Percentiles rank a stretch among this genome's conserved stretches.
phyloP scores from a whole-genome alignment of 2,329 filamentous ascomycete species.

The Madurella mycetomatis region DNA sequence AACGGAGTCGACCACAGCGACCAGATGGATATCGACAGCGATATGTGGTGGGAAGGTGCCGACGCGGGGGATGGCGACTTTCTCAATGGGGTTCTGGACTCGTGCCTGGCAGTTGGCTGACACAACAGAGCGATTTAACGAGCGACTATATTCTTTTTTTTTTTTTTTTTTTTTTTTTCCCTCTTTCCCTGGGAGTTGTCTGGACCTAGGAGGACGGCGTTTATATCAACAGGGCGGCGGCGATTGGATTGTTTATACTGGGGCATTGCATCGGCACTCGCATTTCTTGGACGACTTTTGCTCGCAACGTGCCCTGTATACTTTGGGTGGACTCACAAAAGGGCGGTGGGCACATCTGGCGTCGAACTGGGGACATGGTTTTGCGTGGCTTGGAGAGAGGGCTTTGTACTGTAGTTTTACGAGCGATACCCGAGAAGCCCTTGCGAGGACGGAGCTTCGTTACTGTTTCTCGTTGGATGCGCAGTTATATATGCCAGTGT shows the following conservation, averaged over 20 bases:
- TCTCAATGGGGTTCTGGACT: conserved; percentile 55
- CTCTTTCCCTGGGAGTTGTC: conserved; percentile 3
- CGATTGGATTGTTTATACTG: conserved; percentile 9
- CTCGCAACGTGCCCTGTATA: conserved; percentile 14
- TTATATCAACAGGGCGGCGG: conserved; percentile 3
- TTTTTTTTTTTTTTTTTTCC: background rate
- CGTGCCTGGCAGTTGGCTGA: conserved; percentile 43
- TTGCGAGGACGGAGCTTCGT: conserved; percentile 1
- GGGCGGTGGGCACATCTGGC: conserved; percentile 8
- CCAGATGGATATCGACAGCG: conserved; percentile 56
- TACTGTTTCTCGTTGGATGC: background rate
- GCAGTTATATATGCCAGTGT: background rate
- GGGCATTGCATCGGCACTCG: conserved; percentile 23
- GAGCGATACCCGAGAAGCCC: conserved; percentile 30
- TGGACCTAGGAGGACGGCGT: conserved; percentile 9
- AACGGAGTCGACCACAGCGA: conserved; percentile 49
- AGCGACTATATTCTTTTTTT: background rate
- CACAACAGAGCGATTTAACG: background rate
- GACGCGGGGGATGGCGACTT: conserved; percentile 47
- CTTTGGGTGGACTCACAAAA: conserved; percentile 12
- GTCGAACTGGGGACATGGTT: background rate
- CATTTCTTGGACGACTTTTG: conserved; percentile 12
- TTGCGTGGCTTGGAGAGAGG: conserved; percentile 1
- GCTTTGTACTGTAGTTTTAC: conserved; percentile 24
- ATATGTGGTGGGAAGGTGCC: conserved; percentile 60